Conservation (phyloP, 495 filamentous ascomycete genomes). For the Penicillium soppii region DNA sequence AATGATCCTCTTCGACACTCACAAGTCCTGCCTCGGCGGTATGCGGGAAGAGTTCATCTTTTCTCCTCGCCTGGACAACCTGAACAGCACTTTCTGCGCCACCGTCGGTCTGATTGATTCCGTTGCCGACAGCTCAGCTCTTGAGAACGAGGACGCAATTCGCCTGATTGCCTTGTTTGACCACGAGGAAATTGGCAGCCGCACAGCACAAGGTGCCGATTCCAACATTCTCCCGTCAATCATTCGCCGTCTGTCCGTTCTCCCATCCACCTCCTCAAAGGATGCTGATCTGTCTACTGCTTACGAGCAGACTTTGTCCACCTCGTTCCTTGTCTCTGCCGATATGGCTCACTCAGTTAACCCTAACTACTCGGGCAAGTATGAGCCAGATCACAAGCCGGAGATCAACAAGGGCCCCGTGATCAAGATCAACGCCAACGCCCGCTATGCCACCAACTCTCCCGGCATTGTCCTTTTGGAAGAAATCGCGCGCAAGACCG, state of each 20-base stretch:
- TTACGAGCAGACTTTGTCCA: slow-evolving; percentile 88
- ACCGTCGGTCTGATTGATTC: slow-evolving; percentile 79
- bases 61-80: slow-evolving; percentile 88
- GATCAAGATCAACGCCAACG: slow-evolving; percentile 97
- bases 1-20: slow-evolving; percentile 92
- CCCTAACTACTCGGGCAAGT: slow-evolving; percentile 90
- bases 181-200: slow-evolving; percentile 95
- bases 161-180: slow-evolving; percentile 92
- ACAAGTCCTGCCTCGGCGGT: slow-evolving; percentile 84
- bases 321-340: slow-evolving; percentile 92
- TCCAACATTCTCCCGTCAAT: slow-evolving; percentile 90
- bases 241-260: slow-evolving; percentile 79
- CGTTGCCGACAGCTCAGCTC: slow-evolving; percentile 53
- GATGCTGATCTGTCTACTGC: slow-evolving; percentile 64
- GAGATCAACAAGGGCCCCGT: slow-evolving; percentile 96
- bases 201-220: slow-evolving; percentile 87
- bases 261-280: slow-evolving; percentile 54
- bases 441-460: slow-evolving; percentile 92
- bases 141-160: slow-evolving; percentile 77
- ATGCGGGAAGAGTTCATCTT: slow-evolving; percentile 93
- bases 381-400: slow-evolving; percentile 85
- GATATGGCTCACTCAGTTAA: slow-evolving; percentile 97
- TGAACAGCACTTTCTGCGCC: slow-evolving; percentile 91
- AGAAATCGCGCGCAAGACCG: slow-evolving; percentile 72
- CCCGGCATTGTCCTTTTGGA: slow-evolving; percentile 91